Base-by-base conservation (phyloP, 2,329 filamentous ascomycete genomes). In the Aspergillus texensis region DNA sequence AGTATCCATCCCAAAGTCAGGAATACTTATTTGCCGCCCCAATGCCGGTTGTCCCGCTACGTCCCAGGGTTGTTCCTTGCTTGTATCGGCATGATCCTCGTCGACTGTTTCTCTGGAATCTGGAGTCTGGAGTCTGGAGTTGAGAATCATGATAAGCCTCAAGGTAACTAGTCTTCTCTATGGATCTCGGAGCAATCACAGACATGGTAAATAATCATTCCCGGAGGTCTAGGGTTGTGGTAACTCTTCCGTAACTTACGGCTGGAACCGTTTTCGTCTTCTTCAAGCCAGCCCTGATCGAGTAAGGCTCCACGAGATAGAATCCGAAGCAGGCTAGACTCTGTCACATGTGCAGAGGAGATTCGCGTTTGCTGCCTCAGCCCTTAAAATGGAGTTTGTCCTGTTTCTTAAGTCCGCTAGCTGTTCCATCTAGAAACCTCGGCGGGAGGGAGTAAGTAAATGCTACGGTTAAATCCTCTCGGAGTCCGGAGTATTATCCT, bases 21-120 rank as follows among this genome's bases (percentile, higher is more conserved):
- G 32, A 39, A 55, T 19, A 39, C 52, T n/a, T 60, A 59, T 65
- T 65, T 67, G 60, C 65, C 62, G 64, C 50, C 62, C 52, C 50
- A 62, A 62, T 62, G 57, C 60, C 60, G 53, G 58, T 55, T 60
- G 48, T 65, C 50, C 61, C 61, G 61, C 56, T 59, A 61, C 46
- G 56, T 55, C 53, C 62, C 62, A 59, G 56, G 62, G 62, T 59
- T 56, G 24, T 50, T 50, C 54, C 62, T 41, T 59, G 61, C 41
- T 19, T 39, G 41, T 54, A 32, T 58, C 56, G 60, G 60, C 55
- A 63, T 54, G 57, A 66, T 66, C 59, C 52, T 14, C 32, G 12
- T 41, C 6, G n/a, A 30, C 58, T 57, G 45, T 43, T 34, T 45
- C 21, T 59, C 43, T 48, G 14, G 34, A 36, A 14, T 36, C 34